These are phyloP conservation scores for Globisporangium nagaii DNA, from an alignment of 352 stramenopile species.

Conservation along the genomic window DNA sequence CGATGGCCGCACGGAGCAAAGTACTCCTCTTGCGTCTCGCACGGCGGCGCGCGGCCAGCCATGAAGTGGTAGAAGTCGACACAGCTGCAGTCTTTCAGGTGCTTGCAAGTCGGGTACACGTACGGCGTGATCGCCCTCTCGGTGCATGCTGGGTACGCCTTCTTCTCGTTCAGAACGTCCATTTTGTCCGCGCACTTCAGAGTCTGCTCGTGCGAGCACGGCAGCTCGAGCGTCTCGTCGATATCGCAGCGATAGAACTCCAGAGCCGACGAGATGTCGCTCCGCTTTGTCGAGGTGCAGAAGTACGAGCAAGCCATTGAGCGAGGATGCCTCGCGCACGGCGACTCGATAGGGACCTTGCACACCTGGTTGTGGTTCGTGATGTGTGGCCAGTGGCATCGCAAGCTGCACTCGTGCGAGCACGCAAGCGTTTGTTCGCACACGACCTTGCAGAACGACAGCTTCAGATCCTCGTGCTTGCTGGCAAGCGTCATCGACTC, in stretches of 20 bases:
- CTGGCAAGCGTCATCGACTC: slow-evolving; percentile 25
- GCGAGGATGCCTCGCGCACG: slow-evolving; percentile 49
- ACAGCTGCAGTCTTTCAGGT: slow-evolving; percentile 57
- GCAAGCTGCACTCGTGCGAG: slow-evolving; percentile 56
- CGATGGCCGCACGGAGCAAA: slow-evolving; percentile 59
- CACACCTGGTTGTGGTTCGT: slow-evolving; percentile 58
- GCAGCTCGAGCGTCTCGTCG: slow-evolving; percentile 47
- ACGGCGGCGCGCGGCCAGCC: slow-evolving; percentile 32
- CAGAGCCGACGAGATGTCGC: slow-evolving; percentile 37
- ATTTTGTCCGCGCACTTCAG: slow-evolving; percentile 43
- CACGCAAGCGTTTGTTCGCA: slow-evolving; percentile 55
- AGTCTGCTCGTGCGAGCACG: slow-evolving; percentile 53
- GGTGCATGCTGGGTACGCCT: slow-evolving; percentile 45
- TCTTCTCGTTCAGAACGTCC: slow-evolving; percentile 27
- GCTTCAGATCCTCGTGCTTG: slow-evolving; percentile 36
- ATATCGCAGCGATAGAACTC: slow-evolving; percentile 49
- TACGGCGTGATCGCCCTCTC: slow-evolving; percentile 54
- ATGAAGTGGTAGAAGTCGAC: slow-evolving; percentile 54
- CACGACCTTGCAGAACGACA: slow-evolving; percentile 74
- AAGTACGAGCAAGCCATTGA: slow-evolving; percentile 47
- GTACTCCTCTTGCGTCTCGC: slow-evolving; percentile 54
- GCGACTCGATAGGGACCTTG: slow-evolving; percentile 49
- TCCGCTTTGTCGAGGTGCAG: slow-evolving; percentile 15
- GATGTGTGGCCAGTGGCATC: slow-evolving; percentile 65
- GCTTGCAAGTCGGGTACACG: slow-evolving; percentile 69